Evolutionary conservation across 208 protist species (phyloP).

Genomic region (Crithidia expoeki): DNA sequence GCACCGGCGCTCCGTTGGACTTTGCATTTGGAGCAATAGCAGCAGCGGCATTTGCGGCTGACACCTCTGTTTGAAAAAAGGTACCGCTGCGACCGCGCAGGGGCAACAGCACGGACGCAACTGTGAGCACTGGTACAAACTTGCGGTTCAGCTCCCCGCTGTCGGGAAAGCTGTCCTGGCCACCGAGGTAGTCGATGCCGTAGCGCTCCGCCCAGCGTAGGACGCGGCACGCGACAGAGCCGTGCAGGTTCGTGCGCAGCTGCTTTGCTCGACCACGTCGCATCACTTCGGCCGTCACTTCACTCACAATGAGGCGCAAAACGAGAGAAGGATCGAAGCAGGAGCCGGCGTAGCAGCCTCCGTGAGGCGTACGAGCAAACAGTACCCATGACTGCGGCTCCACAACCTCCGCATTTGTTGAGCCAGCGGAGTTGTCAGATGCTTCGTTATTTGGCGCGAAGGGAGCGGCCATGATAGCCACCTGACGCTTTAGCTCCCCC

Average conservation of each 20-base stretch:
- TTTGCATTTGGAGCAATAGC: background rate
- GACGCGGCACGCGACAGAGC: conserved; percentile 55
- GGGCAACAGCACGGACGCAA: conserved; percentile 70
- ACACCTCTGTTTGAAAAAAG: background rate
- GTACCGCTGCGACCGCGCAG: conserved; percentile 30
- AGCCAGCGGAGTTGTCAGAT: too few species aligned
- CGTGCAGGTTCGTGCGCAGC: conserved; percentile 56
- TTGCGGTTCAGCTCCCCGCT: conserved; percentile 41
- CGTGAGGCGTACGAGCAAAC: conserved; percentile 46
- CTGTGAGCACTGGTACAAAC: conserved; percentile 69
- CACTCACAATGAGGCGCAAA: conserved; percentile 36
- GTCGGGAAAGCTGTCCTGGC: conserved; percentile 46
- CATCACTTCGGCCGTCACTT: conserved; percentile 31
- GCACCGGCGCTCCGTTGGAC: background rate
- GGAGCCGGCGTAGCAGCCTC: conserved; percentile 49
- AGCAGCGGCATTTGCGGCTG: background rate
- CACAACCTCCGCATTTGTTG: background rate
- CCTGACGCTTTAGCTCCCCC: conserved; percentile 14
- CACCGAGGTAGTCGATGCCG: conserved; percentile 68
- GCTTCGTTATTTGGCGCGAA: background rate
- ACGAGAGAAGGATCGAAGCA: conserved; percentile 48
- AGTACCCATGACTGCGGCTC: conserved; percentile 34
- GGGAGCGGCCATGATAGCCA: background rate
- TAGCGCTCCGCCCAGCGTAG: conserved; percentile 58
- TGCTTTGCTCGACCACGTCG: conserved; percentile 30